Base-by-base conservation (phyloP, 139 green algal genomes). In the Haematococcus sp. region DNA sequence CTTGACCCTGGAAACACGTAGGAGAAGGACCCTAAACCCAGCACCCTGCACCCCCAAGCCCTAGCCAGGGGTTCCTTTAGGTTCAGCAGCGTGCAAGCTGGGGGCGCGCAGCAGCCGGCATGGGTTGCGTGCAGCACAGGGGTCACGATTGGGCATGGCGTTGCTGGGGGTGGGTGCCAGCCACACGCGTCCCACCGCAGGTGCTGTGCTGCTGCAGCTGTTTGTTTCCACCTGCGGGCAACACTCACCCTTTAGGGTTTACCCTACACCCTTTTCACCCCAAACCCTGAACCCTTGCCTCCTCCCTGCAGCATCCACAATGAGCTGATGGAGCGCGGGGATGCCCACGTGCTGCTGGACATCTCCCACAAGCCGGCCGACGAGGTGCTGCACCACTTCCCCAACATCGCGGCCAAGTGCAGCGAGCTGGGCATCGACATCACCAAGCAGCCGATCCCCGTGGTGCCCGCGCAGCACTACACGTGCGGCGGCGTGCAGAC, bases 381-480 rank as follows among this genome's bases (percentile, higher is more conserved):
- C 9, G 84, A 91, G 54, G 71, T 98, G 7, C 71, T 96, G 55
- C 44, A 76, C 20, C 92, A 99, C 78, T 99, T 99, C 71, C 96
- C 96, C 60, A 98, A 95, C 83, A 97, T 99, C 34, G 85, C 92
- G 0, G 74, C 72, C 1, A 83, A 83, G 52, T 96, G 93, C 77
- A 16, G 56, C n/a, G 32, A 82, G 31, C 32, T 91, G 58, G 96
- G 96, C 35, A 84, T 99, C 20, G 93, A 99, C 83, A 98, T 99
- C 74, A 95, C 91, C 0, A 63, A 76, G 13, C 84, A 98, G 25
- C 88, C 92, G 31, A 98, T 99, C 72, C 96, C 96, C 0, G 96
- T 99, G 11, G 85, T 95, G 30, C 96, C 96, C 0, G 93, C 92
- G 3, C 92, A 97, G 83, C 96, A 99, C 84, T 99, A 99, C 90